Base-by-base conservation (phyloP, 148 eudicot genomes). In the Pharnaceum exiguum region DNA sequence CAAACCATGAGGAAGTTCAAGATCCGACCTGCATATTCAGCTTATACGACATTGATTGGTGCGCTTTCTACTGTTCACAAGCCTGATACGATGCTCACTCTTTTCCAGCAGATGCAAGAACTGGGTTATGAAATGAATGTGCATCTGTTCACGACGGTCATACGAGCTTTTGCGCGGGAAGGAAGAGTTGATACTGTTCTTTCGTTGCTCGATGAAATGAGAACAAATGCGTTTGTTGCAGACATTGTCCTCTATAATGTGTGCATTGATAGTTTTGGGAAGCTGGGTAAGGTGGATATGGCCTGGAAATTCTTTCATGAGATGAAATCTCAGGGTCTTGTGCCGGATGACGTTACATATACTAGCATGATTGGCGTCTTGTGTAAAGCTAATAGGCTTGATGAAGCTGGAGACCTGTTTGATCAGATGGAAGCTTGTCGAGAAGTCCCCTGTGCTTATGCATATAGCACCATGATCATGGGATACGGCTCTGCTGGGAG, bases 291-390 rank as follows among this genome's bases (percentile, higher is more conserved):
- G 57, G 94, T 91, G 59, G 98, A 91, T 59, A 80, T 85, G 83
- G 96, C 98, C 48, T 91, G 98, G 98, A 91, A 91, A 65, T 91
- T 91, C 76, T 91, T 91, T 74, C 96, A 87, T 51, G 97, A 90
- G 75, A 77, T 87, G 77, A 79, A 70, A 75, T 31, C 77, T 19
- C 82, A 79, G 17, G 97, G 97, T 45, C 78, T 84, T 55, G 58
- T 57, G 51, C 93, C 96, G 15, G 97, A 87, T 75, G 97, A 90
- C 37, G 96, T 87, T 57, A 82, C 97, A 9, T 87, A 84, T 69
- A 87, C 95, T 12, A 90, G 90, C 78, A 82, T 91, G 96, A 87
- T 91, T 2, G 82, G 90, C 16, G 94, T 91, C 70, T 69, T 91
- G 31, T 91, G 97, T 60, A 84, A 75, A 71, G 82, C 84, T 60